Conservation (phyloP, 768 basidiomycete species). For the Hirschioporus abietinus region DNA sequence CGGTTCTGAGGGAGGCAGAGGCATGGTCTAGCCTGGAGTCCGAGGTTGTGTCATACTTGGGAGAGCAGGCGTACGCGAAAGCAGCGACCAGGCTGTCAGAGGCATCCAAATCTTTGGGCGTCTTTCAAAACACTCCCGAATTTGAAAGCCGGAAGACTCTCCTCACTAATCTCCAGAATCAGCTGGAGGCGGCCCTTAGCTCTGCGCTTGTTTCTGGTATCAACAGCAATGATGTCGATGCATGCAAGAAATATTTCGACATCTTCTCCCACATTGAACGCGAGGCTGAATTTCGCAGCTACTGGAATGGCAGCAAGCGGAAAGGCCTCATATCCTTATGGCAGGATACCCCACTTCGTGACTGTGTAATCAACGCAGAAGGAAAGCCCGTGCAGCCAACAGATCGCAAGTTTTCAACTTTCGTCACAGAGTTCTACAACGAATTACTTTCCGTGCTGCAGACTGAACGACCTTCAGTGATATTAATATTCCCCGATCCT, state of each 20-base stretch:
- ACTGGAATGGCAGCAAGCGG: conserved; percentile 86
- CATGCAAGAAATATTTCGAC: conserved; percentile 72
- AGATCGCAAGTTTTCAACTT: conserved; percentile 46
- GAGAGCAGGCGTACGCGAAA: conserved; percentile 74
- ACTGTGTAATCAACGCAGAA: too few relatives aligned
- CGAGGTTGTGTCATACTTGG: conserved; percentile 82
- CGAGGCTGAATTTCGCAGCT: conserved; percentile 88
- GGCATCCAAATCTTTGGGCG: conserved; percentile 82
- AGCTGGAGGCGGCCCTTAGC: conserved; percentile 88
- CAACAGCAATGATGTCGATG: conserved; percentile 65
- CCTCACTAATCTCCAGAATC: conserved; percentile 91
- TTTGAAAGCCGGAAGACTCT: conserved; percentile 82
- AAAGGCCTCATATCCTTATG: conserved; percentile 60
- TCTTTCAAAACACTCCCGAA: conserved; percentile 89
- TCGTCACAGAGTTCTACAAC: conserved; percentile 73
- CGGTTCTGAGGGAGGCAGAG: conserved; percentile 91
- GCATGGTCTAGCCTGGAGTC: conserved; percentile 94
- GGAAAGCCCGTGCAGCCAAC: conserved; percentile 26
- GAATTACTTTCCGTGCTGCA: conserved; percentile 60
- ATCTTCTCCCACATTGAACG: conserved; percentile 92
- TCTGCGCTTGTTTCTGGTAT: conserved; percentile 88
- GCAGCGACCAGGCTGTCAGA: conserved; percentile 91
- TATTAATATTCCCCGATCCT: conserved; percentile 86
- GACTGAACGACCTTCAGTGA: conserved; percentile 67
- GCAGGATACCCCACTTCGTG: conserved; percentile 52